Evolutionary conservation across 305 asterid genomes (phyloP).

Genomic region (Stenogyne calaminthoides): DNA sequence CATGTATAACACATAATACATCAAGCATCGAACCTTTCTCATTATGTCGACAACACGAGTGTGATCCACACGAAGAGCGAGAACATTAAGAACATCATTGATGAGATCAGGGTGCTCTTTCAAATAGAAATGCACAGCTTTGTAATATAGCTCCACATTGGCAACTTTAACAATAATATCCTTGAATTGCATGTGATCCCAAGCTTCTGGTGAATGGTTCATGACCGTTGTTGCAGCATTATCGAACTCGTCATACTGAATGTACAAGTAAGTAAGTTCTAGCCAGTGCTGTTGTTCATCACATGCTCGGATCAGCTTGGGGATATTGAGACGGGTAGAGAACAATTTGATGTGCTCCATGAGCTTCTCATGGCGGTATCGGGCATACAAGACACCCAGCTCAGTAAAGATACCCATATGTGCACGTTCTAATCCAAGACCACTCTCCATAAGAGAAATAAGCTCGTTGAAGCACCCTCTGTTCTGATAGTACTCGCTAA

Average conservation of each 20-base stretch:
- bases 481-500: constrained; percentile 94
- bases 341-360: constrained; percentile 98
- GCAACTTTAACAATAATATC: constrained; percentile 97
- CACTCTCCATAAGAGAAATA: constrained; percentile 99
- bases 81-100: constrained; percentile 90
- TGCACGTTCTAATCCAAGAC: constrained; percentile 98
- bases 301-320: constrained; percentile 98
- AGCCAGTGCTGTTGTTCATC: constrained; percentile 99
- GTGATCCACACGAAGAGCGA: constrained; percentile 94
- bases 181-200: constrained; percentile 99
- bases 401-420: constrained; percentile 99
- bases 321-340: constrained; percentile 93
- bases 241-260: constrained; percentile 97
- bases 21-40: constrained; percentile 66
- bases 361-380: constrained; percentile 98
- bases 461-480: constrained; percentile 99
- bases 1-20: not conserved
- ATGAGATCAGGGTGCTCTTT: constrained; percentile 98
- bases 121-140: constrained; percentile 98
- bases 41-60: constrained; percentile 94
- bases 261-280: constrained; percentile 90
- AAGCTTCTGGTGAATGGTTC: constrained; percentile 99
- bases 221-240: constrained; percentile 99
- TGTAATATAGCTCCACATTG: constrained; percentile 96
- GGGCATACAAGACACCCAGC: constrained; percentile 95